Base-by-base conservation (phyloP, 1,284 basidiomycete species). In the Rhodotorula sp. region DNA sequence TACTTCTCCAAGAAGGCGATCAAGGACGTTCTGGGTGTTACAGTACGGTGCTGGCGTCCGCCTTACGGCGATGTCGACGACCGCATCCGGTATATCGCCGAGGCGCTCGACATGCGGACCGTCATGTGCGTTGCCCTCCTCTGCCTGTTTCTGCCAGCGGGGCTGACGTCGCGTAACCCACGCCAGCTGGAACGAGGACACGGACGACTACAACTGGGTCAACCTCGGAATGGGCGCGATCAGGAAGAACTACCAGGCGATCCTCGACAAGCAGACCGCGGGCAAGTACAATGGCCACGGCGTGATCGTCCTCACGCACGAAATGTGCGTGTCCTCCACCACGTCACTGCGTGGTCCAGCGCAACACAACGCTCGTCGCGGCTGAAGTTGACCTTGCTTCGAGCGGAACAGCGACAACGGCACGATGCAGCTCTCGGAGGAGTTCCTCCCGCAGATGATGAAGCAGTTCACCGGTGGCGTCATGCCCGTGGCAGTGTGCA, bases 1-100 rank as follows among this genome's bases (percentile, higher is more conserved):
- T 86, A 84, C 79, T 86, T 85, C 81, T 84, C 84, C 37, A 81
- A 81, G 66, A 80, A 84, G 74, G 80, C 80, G 57, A 85, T 86
- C 82, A 84, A 85, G 78, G 80, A 81, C 41, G 76, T 86, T 63
- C 77, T 84, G 9, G 85, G 85, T 56, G 82, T 86, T 29, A 85
- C 85, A 0, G 72, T 72, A 0, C 61, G 67, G 25, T 64, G 66
- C 67, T 63, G 61, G 61, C 61, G 61, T 10, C 56, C 61, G 0
- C 61, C 61, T 21, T 69, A 66, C 61, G 63, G 83, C 29, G 83
- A 84, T 67, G 81, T 85, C 41, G 86, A 87, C 78, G 84, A 86
- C 78, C 82, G 86, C 34, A 83, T 87, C 56, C 82, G 86, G 36
- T 79, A 81, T 64, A 85, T 87, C 70, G 85, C 85, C 25, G 61